These are phyloP conservation scores for Cladophialophora psammophila DNA, from an alignment of 2,329 filamentous ascomycete genomes.

Conservation along the genomic window DNA sequence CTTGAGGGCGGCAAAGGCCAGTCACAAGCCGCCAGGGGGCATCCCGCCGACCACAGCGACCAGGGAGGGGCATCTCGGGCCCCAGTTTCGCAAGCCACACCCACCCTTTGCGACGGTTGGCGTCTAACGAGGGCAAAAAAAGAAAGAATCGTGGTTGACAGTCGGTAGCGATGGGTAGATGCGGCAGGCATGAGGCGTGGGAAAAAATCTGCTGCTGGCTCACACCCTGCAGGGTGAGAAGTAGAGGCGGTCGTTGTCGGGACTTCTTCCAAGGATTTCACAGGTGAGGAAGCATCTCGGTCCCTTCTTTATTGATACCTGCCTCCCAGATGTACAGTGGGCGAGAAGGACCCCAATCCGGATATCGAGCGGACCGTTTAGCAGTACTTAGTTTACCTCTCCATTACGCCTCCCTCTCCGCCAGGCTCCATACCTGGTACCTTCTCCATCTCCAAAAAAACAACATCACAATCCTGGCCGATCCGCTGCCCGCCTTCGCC, in stretches of 20 bases:
- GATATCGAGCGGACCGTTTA: constrained; percentile 29
- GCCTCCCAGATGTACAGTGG: no score
- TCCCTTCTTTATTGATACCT: background rate
- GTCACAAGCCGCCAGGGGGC: constrained; percentile 23
- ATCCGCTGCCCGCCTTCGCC: constrained; percentile 21
- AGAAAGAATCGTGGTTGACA: constrained; percentile 20
- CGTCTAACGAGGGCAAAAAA: constrained; percentile 16
- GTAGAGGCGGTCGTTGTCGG: background rate
- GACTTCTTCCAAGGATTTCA: background rate
- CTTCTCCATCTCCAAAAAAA: constrained; percentile 21
- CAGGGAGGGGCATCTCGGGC: constrained; percentile 9
- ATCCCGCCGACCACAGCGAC: constrained; percentile 20
- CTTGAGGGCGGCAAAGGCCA: constrained; percentile 6
- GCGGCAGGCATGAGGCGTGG: constrained; percentile 17
- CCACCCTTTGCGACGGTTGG: constrained; percentile 17
- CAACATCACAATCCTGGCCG: constrained; percentile 28
- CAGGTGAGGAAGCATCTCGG: background rate
- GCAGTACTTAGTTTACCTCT: constrained; percentile 3
- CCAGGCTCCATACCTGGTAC: constrained; percentile 13
- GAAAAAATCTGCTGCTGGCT: constrained; percentile 11
- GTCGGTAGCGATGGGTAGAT: constrained; percentile 22
- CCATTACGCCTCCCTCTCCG: constrained; percentile 12
- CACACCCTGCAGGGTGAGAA: constrained; percentile 2
- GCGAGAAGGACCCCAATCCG: constrained; percentile 19
- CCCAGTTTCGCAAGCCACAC: constrained; percentile 26